A percentile compares a stretch with the other conserved stretches of the same genome.
These are phyloP conservation scores for Trichoderma hamatum DNA, from an alignment of 2,329 filamentous ascomycete genomes.

Conservation along the genomic window DNA sequence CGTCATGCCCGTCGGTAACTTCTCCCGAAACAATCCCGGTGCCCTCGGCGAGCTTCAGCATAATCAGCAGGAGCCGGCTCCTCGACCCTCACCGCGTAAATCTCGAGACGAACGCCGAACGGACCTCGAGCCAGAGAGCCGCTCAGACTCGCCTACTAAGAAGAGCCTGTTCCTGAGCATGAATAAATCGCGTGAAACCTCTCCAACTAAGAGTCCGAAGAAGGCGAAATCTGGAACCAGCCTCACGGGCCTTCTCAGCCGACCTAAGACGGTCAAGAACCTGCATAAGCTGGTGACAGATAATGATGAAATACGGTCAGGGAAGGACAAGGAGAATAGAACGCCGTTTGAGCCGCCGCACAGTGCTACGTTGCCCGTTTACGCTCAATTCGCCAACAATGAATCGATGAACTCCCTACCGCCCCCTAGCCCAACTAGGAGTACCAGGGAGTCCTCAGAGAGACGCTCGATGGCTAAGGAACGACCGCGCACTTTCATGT, in stretches of 20 bases:
- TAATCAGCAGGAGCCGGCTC: constrained; percentile 52
- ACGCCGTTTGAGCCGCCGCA: constrained; percentile 52
- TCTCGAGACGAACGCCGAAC: constrained; percentile 39
- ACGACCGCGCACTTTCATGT: constrained; percentile 57
- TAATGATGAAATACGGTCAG: constrained; percentile 50
- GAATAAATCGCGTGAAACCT: constrained; percentile 50
- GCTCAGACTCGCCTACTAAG: constrained; percentile 51
- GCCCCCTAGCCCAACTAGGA: constrained; percentile 24
- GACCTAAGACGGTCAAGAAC: constrained; percentile 73
- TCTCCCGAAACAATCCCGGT: constrained; percentile 44
- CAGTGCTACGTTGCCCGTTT: constrained; percentile 68
- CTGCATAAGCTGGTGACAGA: constrained; percentile 58
- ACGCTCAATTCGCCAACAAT: constrained; percentile 67
- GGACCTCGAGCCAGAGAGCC: constrained; percentile 35
- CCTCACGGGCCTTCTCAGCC: constrained; percentile 74
- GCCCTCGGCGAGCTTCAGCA: constrained; percentile 61
- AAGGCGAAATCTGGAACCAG: constrained; percentile 81
- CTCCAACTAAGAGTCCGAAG: constrained; percentile 65
- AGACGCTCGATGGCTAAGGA: constrained; percentile 40
- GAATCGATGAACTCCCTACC: constrained; percentile 30
- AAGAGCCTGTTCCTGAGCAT: constrained; percentile 31
- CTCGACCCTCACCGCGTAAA: constrained; percentile 45
- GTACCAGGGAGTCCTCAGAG: constrained; percentile 12
- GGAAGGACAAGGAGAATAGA: constrained; percentile 80
- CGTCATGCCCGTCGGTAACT: constrained; percentile 40